Percentiles rank a stretch among this genome's conserved stretches.
Evolutionary conservation across 192 early-diverging fungal species (phyloP).

Genomic region (Bifiguratus adelaidae): DNA sequence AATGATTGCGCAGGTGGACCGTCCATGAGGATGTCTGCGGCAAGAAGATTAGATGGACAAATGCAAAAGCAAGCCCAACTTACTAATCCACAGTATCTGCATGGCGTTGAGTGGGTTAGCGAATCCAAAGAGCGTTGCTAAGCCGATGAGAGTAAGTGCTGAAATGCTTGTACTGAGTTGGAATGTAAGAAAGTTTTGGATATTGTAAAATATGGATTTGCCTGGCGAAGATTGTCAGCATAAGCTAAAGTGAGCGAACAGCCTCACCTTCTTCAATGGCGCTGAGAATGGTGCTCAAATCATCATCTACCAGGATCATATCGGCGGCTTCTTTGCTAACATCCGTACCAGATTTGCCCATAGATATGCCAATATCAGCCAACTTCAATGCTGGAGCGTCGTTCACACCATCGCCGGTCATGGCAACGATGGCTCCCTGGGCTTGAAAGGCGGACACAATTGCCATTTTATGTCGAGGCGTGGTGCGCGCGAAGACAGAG

Average conservation of each 20-base stretch:
- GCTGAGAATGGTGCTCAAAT: constrained; percentile 83
- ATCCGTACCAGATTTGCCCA: constrained; percentile 93
- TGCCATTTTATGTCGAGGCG: constrained; percentile 81
- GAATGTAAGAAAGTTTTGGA: constrained; percentile 94
- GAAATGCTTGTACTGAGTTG: constrained; percentile 92
- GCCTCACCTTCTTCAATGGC: constrained; percentile 88
- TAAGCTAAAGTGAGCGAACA: neutral
- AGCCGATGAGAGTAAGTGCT: constrained; percentile 80
- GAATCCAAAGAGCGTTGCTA: constrained; percentile 76
- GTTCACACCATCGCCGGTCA: constrained; percentile 97
- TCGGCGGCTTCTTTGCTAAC: constrained; percentile 95
- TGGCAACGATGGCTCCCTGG: constrained; percentile 81
- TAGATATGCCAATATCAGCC: constrained; percentile 94
- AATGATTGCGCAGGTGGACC: constrained; percentile 96
- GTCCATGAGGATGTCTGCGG: constrained; percentile 91
- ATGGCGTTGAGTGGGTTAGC: constrained; percentile 93
- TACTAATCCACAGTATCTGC: constrained; percentile 99
- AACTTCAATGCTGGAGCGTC: constrained; percentile 90
- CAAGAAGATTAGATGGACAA: neutral
- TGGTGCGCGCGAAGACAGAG: constrained; percentile 73
- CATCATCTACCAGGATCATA: constrained; percentile 95
- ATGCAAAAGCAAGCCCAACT: constrained; percentile 11
- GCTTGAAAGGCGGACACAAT: constrained; percentile 85
- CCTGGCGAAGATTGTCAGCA: constrained; percentile 30
- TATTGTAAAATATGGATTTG: constrained; percentile 96